Percentiles rank a stretch among this genome's conserved stretches.
These are phyloP conservation scores for Ophiocordyceps camponoti-saundersi DNA, from an alignment of 2,329 filamentous ascomycete genomes.

Conservation along the genomic window DNA sequence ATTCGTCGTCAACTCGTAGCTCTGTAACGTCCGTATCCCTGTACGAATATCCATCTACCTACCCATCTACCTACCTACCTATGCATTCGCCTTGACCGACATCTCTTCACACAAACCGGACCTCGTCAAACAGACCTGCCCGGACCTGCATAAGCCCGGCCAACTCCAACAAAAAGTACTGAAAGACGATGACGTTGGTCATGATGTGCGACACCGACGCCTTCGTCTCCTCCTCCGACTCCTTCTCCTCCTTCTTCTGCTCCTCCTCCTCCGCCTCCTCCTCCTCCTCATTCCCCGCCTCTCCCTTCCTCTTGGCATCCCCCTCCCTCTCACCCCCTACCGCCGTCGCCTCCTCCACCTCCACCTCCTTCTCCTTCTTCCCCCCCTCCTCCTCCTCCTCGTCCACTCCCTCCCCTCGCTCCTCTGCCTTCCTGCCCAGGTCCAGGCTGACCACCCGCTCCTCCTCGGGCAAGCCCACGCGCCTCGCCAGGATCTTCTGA, in stretches of 20 bases:
- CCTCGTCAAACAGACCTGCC: conserved; percentile 60
- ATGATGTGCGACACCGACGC: conserved; percentile 63
- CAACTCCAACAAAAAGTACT: conserved; percentile 65
- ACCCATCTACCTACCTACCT: not conserved
- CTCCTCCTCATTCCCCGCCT: not conserved
- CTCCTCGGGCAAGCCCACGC: conserved; percentile 29
- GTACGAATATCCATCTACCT: not conserved
- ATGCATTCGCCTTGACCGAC: not conserved
- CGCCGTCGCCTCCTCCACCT: conserved; percentile 6
- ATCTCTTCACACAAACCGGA: conserved; percentile 32
- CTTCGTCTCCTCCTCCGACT: conserved; percentile 14
- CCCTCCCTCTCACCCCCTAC: conserved; percentile 5
- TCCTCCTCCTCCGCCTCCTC: conserved; percentile 4
- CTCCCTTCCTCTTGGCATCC: conserved; percentile 7
- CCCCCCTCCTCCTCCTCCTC: conserved; percentile 6
- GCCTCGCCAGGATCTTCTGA: conserved; percentile 40
- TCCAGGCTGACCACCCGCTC: conserved; percentile 18
- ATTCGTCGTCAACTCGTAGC: too few relatives aligned
- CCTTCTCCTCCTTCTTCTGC: conserved; percentile 5
- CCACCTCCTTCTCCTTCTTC: conserved; percentile 6
- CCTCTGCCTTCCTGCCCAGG: conserved; percentile 10
- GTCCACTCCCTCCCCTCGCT: conserved; percentile 6
- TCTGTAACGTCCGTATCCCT: not conserved
- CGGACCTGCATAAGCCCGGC: conserved; percentile 59
- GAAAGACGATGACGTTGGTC: conserved; percentile 63